These are phyloP conservation scores for Fraxinus nigra DNA, from an alignment of 305 asterid genomes.

Conservation along the genomic window DNA sequence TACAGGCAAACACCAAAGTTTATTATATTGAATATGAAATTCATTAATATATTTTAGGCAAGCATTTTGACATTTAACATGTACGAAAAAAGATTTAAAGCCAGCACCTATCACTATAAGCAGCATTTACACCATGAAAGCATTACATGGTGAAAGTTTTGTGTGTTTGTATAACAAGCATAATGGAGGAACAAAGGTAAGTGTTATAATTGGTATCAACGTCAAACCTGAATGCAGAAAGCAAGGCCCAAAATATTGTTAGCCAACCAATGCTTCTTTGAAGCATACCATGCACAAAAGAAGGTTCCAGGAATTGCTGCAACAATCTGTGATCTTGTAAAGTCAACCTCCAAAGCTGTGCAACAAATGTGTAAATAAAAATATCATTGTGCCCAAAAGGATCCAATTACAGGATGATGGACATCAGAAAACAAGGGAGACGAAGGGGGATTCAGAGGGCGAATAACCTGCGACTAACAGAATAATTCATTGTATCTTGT, in stretches of 20 bases:
- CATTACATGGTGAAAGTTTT: neutral
- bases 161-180: neutral
- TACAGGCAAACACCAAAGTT: neutral
- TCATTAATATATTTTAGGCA: neutral
- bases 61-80: neutral
- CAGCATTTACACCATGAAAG: neutral
- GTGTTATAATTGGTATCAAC: neutral
- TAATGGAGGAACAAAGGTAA: neutral
- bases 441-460: neutral
- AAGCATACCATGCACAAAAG: constrained; percentile 95
- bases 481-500: neutral
- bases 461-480: neutral
- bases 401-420: neutral
- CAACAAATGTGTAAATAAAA: constrained; percentile 32
- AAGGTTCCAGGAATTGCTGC: constrained; percentile 89
- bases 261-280: constrained; percentile 94
- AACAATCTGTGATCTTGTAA: constrained; percentile 75
- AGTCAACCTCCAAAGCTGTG: constrained; percentile 87
- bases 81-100: neutral
- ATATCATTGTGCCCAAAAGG: constrained; percentile 20
- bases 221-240: constrained; percentile 82
- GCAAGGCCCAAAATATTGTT: constrained; percentile 90
- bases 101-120: neutral
- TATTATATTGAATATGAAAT: neutral
- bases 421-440: neutral